Conservation (phyloP, 208 protist genomes). For the Balamuthia mandrillaris region DNA sequence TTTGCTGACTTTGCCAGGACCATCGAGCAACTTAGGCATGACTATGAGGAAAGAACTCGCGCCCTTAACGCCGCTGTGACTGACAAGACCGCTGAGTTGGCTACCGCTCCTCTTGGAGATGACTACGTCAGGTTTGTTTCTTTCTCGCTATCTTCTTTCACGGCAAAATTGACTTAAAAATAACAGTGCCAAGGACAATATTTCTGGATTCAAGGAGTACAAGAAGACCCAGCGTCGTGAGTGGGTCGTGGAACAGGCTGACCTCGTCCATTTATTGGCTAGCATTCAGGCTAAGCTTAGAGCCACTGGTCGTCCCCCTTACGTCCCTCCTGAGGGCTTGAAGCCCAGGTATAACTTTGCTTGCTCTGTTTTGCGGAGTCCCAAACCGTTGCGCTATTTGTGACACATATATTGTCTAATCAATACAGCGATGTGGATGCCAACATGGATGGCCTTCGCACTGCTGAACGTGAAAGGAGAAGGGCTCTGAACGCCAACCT, state of each 20-base stretch:
- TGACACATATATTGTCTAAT: background rate
- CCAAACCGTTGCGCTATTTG: background rate
- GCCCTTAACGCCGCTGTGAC: constrained; percentile 4
- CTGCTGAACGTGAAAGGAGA: constrained; percentile 26
- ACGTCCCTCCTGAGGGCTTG: constrained; percentile 47
- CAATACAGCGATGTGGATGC: constrained; percentile 15
- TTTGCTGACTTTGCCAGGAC: background rate
- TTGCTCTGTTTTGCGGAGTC: background rate
- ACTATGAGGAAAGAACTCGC: constrained; percentile 37
- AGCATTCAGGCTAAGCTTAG: constrained; percentile 47
- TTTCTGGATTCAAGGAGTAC: constrained; percentile 23
- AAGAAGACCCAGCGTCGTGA: constrained; percentile 11
- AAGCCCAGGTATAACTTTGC: too few species aligned
- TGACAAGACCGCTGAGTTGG: background rate
- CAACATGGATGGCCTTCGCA: constrained; percentile 33
- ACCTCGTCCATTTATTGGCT: constrained; percentile 30
- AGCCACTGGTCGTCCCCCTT: constrained; percentile 34
- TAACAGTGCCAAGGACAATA: too few species aligned
- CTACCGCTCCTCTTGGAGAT: background rate
- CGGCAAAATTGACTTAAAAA: background rate
- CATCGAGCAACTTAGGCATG: background rate
- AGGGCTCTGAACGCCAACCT: constrained; percentile 35
- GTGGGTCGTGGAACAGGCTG: constrained; percentile 39
- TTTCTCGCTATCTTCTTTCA: too few species aligned
- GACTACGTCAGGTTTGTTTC: too few species aligned